phyloP scores from a whole-genome alignment of 352 stramenopile species.

The Pythium aquatile region DNA sequence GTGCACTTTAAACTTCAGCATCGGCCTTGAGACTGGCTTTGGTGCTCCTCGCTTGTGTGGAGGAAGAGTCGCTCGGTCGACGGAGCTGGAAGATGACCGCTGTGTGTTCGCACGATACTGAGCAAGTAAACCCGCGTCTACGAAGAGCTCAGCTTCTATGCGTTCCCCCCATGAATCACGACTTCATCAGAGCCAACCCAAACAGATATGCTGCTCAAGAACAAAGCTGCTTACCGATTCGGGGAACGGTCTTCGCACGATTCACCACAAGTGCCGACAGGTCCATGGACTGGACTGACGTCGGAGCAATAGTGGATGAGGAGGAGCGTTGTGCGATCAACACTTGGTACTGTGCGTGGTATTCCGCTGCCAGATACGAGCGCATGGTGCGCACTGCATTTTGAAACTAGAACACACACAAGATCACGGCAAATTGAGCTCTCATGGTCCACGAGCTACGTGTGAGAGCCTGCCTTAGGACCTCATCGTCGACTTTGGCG shows the following conservation, averaged over 20 bases:
- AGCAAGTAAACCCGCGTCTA: not conserved
- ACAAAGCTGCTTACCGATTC: conserved; percentile 40
- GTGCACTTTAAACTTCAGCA: conserved; percentile 19
- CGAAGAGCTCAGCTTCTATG: conserved; percentile 22
- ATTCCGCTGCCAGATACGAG: conserved; percentile 32
- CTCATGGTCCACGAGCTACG: too few species aligned
- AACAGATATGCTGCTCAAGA: too few species aligned
- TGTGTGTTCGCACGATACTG: not conserved
- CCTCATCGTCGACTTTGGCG: conserved; percentile 39
- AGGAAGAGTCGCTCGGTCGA: not conserved
- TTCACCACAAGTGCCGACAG: conserved; percentile 55
- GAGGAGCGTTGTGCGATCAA: conserved; percentile 21
- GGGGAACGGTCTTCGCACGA: conserved; percentile 42
- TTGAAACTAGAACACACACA: conserved; percentile 45
- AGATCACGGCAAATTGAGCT: not conserved
- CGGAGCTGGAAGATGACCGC: not conserved
- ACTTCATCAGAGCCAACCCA: too few species aligned
- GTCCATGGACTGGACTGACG: conserved; percentile 10
- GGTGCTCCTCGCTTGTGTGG: not conserved
- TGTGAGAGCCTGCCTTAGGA: conserved; percentile 10
- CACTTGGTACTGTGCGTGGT: conserved; percentile 42
- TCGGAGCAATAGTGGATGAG: not conserved
- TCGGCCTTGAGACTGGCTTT: not conserved
- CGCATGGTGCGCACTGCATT: conserved; percentile 41
- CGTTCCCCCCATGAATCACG: not conserved